Conservation (phyloP, 176 grass and related monocot genomes). For the Phoenix roebelenii region DNA sequence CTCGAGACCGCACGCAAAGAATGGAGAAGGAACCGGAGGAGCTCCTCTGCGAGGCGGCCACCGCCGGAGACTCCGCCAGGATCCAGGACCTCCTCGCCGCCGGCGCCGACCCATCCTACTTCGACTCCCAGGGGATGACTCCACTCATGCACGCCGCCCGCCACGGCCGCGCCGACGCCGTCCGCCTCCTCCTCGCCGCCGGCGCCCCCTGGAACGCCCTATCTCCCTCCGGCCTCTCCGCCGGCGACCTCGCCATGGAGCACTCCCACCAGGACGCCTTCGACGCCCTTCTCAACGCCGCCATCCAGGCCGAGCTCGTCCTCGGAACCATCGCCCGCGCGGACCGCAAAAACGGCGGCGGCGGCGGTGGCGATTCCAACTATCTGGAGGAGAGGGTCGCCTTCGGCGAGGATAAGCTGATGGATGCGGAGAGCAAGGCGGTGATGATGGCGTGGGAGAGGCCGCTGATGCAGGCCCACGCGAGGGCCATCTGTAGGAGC, state of each 20-base stretch:
- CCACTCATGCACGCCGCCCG: slow-evolving; percentile 76
- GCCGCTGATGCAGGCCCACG: slow-evolving; percentile 94
- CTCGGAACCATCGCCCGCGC: slow-evolving; percentile 55
- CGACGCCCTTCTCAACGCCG: slow-evolving; percentile 72
- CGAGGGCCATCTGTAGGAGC: slow-evolving; percentile 55
- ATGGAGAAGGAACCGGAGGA: slow-evolving; percentile 47
- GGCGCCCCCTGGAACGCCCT: slow-evolving; percentile 89
- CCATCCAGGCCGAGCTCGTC: slow-evolving; percentile 80
- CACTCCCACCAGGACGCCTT: slow-evolving; percentile 36
- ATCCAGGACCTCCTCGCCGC: slow-evolving; percentile 34
- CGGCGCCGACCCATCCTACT: slow-evolving; percentile 54
- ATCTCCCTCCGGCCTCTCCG: slow-evolving; percentile 36
- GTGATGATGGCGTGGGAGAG: slow-evolving; percentile 98
- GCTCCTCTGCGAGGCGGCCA: slow-evolving; percentile 55
- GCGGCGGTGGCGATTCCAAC: not conserved
- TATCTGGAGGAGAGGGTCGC: slow-evolving; percentile 75
- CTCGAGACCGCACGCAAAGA: no score
- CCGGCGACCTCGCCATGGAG: slow-evolving; percentile 60
- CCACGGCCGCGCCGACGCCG: slow-evolving; percentile 37
- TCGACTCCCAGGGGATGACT: slow-evolving; percentile 48
- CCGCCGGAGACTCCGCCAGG: slow-evolving; percentile 19
- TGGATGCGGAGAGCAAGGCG: slow-evolving; percentile 85
- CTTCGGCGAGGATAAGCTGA: slow-evolving; percentile 70
- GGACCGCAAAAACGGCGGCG: slow-evolving; percentile 6
- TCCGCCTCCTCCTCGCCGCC: slow-evolving; percentile 47